Evolutionary conservation across 768 basidiomycete genomes (phyloP), one percentile per base, ranked within the genome.

Genomic region (Boletus rubropictus): DNA sequence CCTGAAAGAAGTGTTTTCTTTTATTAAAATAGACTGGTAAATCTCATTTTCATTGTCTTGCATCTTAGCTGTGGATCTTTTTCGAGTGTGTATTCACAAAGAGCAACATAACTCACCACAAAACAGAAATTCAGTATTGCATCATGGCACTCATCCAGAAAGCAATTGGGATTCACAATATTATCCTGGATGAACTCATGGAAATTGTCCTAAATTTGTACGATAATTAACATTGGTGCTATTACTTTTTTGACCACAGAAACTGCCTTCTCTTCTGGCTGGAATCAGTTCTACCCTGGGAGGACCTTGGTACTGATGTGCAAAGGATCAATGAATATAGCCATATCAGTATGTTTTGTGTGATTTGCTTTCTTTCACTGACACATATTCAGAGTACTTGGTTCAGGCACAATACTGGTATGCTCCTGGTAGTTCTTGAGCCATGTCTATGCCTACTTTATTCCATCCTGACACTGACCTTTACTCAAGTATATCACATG

Each of bases 221-320:
- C 6, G 25, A 32, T 7, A 4, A 6, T 27, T 27, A n/a, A 18
- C 4, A 4, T 24, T 54, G 52, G 35, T 21, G n/a, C 17, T 54
- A 54, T 36, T 50, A 54, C 25, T 54, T 55, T 34, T 52, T 50
- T 18, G 52, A 54, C 40, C 52, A 54, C 32, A 42, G 18, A 7
- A 8, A 48, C 17, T 46, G 22, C 22, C 29, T 31, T 31, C 12
- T 31, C 12, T 31, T 31, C 29, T 31, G 29, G 29, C 4, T 31
- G 1, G 4, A 31, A 5, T 5, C 29, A 31, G 29, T 31, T 12
- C 2, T 5, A 31, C 12, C 29, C 12, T 12, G n/a, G 31, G 12
- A 14, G 29, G 31, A 8, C 7, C 31, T 32, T 7, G 15, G 15
- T 32, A 32, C 31, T 15, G 7, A 8, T 15, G 7, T 32, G 31